These are phyloP conservation scores for Tagetes erecta DNA, from an alignment of 129 eudicot genomes.

Conservation along the genomic window DNA sequence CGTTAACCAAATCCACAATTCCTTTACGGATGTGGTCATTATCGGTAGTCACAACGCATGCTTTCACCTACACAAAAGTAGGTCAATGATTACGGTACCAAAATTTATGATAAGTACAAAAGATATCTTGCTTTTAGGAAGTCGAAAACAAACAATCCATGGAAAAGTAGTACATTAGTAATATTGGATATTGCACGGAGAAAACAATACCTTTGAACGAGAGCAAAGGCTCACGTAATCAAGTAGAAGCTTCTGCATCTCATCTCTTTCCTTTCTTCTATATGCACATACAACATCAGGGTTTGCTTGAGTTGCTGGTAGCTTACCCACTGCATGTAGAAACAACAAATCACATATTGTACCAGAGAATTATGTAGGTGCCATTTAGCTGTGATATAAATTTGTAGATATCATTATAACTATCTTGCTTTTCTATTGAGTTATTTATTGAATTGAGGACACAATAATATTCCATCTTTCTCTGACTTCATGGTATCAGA, in stretches of 20 bases:
- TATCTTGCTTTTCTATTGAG: neutral
- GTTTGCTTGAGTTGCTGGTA: slow-evolving; percentile 76
- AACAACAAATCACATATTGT: slow-evolving; percentile 15
- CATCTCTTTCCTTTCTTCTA: slow-evolving; percentile 62
- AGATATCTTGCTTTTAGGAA: neutral
- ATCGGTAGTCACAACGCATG: slow-evolving; percentile 53
- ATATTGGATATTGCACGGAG: neutral
- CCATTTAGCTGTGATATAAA: neutral
- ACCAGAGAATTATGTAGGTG: neutral
- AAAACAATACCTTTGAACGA: slow-evolving; percentile 49
- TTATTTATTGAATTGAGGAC: neutral
- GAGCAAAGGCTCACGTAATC: slow-evolving; percentile 56
- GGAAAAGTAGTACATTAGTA: neutral
- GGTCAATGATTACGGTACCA: neutral
- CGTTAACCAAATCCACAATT: slow-evolving; percentile 55
- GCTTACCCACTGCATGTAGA: slow-evolving; percentile 72
- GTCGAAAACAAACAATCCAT: neutral
- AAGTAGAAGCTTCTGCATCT: slow-evolving; percentile 49
- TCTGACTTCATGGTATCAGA: neutral
- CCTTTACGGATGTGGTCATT: slow-evolving; percentile 61
- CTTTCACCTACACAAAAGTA: slow-evolving; percentile 53
- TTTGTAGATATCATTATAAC: neutral
- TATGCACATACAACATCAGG: slow-evolving; percentile 61
- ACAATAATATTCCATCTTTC: neutral
- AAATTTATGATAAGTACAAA: neutral